These are phyloP conservation scores for Podospora pseudocomata DNA, from an alignment of 495 filamentous ascomycete genomes.

Conservation along the genomic window DNA sequence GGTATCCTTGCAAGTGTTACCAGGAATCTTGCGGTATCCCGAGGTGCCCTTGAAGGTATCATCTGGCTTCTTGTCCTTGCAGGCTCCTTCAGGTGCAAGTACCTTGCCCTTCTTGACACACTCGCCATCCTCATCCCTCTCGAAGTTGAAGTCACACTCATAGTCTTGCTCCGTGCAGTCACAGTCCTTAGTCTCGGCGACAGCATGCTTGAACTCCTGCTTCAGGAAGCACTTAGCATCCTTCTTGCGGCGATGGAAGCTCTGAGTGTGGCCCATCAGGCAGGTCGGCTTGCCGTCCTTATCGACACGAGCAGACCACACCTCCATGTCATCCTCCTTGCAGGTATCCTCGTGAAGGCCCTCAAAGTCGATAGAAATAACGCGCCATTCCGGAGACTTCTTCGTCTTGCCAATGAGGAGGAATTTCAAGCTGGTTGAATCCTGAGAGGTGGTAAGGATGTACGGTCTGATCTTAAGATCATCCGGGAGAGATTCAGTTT, in stretches of 20 bases:
- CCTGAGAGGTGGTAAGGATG: slow-evolving; percentile 77
- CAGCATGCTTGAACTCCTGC: slow-evolving; percentile 73
- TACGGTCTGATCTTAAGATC: slow-evolving; percentile 60
- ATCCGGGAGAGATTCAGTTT: slow-evolving; percentile 56
- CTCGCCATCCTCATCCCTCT: slow-evolving; percentile 49
- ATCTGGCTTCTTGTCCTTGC: slow-evolving; percentile 55
- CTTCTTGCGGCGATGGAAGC: slow-evolving; percentile 73
- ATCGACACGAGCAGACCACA: slow-evolving; percentile 80
- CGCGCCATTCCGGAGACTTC: slow-evolving; percentile 44
- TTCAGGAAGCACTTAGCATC: slow-evolving; percentile 86
- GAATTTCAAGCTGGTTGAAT: slow-evolving; percentile 89
- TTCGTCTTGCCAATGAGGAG: slow-evolving; percentile 59
- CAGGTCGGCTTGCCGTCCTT: slow-evolving; percentile 77
- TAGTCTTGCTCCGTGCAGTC: slow-evolving; percentile 79
- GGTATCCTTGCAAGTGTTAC: slow-evolving; percentile 69
- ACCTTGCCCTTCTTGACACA: slow-evolving; percentile 55
- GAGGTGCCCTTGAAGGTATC: slow-evolving; percentile 79
- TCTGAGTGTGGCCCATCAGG: slow-evolving; percentile 92
- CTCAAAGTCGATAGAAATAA: slow-evolving; percentile 78
- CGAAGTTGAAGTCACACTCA: slow-evolving; percentile 92
- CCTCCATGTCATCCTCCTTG: slow-evolving; percentile 73
- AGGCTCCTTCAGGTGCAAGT: slow-evolving; percentile 59
- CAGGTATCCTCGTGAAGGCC: slow-evolving; percentile 79
- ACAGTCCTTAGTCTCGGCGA: slow-evolving; percentile 63
- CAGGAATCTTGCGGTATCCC: slow-evolving; percentile 88